A percentile compares a stretch with the other conserved stretches of the same genome.
These are phyloP conservation scores for Eimeria sp. DNA, from an alignment of 169 alveolate genomes.

Conservation along the genomic window DNA sequence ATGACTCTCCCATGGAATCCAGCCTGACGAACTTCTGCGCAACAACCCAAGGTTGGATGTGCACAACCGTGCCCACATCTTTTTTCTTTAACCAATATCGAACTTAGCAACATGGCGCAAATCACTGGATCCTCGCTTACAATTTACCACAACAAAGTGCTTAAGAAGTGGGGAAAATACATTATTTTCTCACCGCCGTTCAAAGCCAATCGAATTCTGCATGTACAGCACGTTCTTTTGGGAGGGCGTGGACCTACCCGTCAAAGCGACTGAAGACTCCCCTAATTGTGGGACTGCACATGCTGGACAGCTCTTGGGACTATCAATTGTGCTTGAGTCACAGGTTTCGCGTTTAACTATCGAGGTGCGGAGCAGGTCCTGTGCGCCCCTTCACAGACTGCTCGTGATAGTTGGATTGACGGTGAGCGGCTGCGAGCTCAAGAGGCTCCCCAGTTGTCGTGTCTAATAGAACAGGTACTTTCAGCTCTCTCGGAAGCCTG, in stretches of 20 bases:
- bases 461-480: neutral
- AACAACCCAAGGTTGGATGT: slow-evolving; percentile 38
- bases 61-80: neutral
- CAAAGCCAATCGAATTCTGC: neutral
- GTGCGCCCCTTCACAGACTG: slow-evolving; percentile 85
- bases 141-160: slow-evolving; percentile 44
- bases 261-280: slow-evolving; percentile 84
- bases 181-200: neutral
- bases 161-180: slow-evolving; percentile 36
- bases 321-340: slow-evolving; percentile 19
- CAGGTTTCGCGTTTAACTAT: slow-evolving; percentile 85
- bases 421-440: slow-evolving; percentile 48
- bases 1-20: neutral
- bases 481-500: slow-evolving; percentile 88
- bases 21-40: slow-evolving; percentile 79
- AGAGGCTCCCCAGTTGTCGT: neutral
- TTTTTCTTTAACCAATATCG: too few relatives aligned
- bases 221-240: slow-evolving; percentile 85
- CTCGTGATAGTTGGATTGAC: slow-evolving; percentile 88
- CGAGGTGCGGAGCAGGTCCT: slow-evolving; percentile 86
- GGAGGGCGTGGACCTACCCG: slow-evolving; percentile 87
- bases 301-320: neutral
- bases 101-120: slow-evolving; percentile 67
- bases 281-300: slow-evolving; percentile 45
- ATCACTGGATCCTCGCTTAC: slow-evolving; percentile 80